Base-by-base conservation (phyloP, 208 protist species). In the Borovskyia barvae region DNA sequence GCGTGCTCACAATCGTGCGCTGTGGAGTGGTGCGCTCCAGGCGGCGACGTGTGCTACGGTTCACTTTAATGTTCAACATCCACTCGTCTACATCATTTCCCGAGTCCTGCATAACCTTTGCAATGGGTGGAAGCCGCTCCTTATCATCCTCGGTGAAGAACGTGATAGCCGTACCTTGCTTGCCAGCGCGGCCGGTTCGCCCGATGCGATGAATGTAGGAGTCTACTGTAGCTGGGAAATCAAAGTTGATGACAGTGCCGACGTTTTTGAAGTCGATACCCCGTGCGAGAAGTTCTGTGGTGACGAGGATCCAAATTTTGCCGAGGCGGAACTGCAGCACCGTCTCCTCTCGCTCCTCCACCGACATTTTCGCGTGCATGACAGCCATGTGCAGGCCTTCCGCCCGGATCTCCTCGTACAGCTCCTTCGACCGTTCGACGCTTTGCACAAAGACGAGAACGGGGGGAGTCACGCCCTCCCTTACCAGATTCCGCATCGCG, bases 221-320 rank as follows among this genome's bases (percentile, higher is more conserved):
- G 29, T 95, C 84, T 5, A 97, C 70, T 1, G 90, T 96, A 11
- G 91, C 78, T 2, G 98, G 98, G 46, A 99, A 97, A 73, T 99
- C 98, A 71, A 98, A 99, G 82, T 99, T 99, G 77, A 99, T 97
- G 20, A 99, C 98, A 5, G 89, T 91, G 41, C 85, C 85, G 24
- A 99, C 92, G 54, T 96, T 97, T 53, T 97, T 97, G 66, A 99
- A 99, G 73, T 99, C 97, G 50, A 99, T 97, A 76, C 98, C 98
- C 33, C 98, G 87, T 3, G 94, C 93, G 54, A 99, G 87, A 41
- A 99, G 74, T 37, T 99, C 97, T 14, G 98, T 99, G 39, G 92
- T 93, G 51, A 99, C 94, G 36, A 99, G 81, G 4, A 99, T 69
- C 94, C 97, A 99, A 22, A 98, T 96, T 58, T 97, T 87, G 51